Percentiles rank a stretch among this genome's conserved stretches.
phyloP scores from a whole-genome alignment of 805 yeast genomes.

The Wickerhamiella kazuoi region DNA sequence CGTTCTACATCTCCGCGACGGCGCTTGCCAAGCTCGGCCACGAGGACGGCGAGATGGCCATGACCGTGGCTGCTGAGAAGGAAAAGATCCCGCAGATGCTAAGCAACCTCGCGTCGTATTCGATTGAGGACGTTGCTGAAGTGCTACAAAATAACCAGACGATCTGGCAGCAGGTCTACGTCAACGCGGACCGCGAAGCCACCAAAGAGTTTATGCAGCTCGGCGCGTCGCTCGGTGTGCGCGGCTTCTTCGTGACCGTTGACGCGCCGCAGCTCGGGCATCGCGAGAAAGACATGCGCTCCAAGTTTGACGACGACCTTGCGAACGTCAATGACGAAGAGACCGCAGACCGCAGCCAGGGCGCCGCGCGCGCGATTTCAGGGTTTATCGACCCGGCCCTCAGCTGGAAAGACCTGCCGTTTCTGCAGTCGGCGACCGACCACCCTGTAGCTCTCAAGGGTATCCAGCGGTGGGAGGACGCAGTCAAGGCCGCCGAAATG shows the following conservation, averaged over 20 bases:
- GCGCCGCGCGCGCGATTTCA: constrained; percentile 78
- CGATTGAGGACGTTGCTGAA: constrained; percentile 69
- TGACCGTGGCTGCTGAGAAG: constrained; percentile 66
- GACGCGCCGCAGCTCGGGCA: constrained; percentile 88
- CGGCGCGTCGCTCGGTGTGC: constrained; percentile 57
- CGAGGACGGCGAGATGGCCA: constrained; percentile 77
- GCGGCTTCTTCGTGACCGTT: constrained; percentile 61
- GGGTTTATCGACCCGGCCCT: constrained; percentile 61
- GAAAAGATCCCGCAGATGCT: constrained; percentile 74
- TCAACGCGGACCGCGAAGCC: constrained; percentile 55
- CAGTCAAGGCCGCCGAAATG: constrained; percentile 47
- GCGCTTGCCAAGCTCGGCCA: constrained; percentile 86
- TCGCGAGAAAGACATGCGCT: constrained; percentile 72
- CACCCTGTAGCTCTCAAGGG: constrained; percentile 49
- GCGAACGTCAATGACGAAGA: constrained; percentile 29
- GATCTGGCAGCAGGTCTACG: constrained; percentile 82
- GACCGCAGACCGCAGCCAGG: constrained; percentile 43
- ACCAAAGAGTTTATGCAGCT: constrained; percentile 45
- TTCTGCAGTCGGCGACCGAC: constrained; percentile 8
- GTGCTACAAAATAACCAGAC: constrained; percentile 49
- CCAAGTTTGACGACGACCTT: constrained; percentile 38
- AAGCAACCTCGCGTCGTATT: constrained; percentile 77
- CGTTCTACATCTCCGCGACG: constrained; percentile 82
- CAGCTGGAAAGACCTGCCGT: constrained; percentile 13
- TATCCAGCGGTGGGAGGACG: constrained; percentile 70